Evolutionary conservation across 176 grass and related monocot species (phyloP), one percentile per base, ranked within the genome.

Genomic region (Aegilops longissima): DNA sequence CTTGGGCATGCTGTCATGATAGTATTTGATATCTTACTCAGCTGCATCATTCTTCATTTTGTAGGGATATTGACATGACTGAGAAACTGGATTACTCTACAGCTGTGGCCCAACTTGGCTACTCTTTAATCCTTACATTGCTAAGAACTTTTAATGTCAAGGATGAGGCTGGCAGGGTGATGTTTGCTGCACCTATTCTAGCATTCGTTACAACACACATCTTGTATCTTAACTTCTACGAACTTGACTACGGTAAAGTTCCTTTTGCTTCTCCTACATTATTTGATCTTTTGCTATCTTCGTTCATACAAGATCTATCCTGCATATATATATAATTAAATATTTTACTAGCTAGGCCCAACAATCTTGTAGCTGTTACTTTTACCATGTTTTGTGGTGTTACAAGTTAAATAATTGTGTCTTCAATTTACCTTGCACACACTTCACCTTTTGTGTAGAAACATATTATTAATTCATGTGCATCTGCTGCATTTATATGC

Each of bases 71-170:
- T 20, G 96, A 98, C 73, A 88, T 94, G 88, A 94, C 93, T 29
- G 96, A 98, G 86, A 98, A 96, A 73, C 86, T 96, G 79, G 96
- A 98, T 74, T 98, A 96, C 67, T 98, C 96, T 82, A 94, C 96
- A 29, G 96, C 93, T 79, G 93, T 96, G 12, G 93, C 93, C 17
- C 72, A 92, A 62, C 93, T 98, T 80, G 96, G 96, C 17, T 98
- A 89, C 85, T 92, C 93, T 16, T 76, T 98, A 85, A 95, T 98
- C 77, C 92, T 98, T 59, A 68, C 89, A 64, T 88, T 96, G 86
- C 80, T 98, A 82, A 93, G 96, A 40, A 82, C 90, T 66, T 98
- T 95, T 77, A 93, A 87, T 88, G 96, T 98, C 68, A 95, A 92
- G 80, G 90, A 92, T 86, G 96, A 98, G 84, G 93, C 96, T 91